Evolutionary conservation across 352 stramenopile species (phyloP).

Genomic region (Aphanomyces astaci): DNA sequence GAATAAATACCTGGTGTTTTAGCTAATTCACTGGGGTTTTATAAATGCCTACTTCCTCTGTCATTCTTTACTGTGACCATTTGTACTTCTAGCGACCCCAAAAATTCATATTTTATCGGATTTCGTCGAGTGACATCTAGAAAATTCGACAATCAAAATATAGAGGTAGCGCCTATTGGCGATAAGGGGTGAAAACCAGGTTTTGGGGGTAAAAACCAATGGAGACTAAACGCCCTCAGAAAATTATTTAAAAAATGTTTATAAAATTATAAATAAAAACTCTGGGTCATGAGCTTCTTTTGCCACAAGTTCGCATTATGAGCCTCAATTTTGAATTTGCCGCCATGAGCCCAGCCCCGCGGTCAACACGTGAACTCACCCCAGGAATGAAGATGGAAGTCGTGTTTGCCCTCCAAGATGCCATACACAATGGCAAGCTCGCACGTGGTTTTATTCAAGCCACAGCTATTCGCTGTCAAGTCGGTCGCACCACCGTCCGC

Average conservation of each 20-base stretch:
- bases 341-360: background rate
- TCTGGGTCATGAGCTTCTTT: no score
- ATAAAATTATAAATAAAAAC: background rate
- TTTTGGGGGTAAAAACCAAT: background rate
- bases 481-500: background rate
- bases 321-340: background rate
- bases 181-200: background rate
- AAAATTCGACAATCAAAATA: background rate
- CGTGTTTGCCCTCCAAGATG: background rate
- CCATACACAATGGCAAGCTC: background rate
- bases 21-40: no score
- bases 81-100: background rate
- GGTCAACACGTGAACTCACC: background rate
- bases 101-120: background rate
- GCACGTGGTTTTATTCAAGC: background rate
- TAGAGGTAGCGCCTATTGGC: background rate
- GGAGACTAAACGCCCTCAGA: background rate
- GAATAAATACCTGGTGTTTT: no score
- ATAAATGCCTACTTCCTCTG: conserved; percentile 9
- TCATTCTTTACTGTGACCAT: background rate
- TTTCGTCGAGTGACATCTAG: background rate
- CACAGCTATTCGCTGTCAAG: background rate
- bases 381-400: background rate
- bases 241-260: background rate
- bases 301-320: background rate